Evolutionary conservation across 2,329 filamentous ascomycete genomes (phyloP).

Genomic region (Talaromyces sp.): DNA sequence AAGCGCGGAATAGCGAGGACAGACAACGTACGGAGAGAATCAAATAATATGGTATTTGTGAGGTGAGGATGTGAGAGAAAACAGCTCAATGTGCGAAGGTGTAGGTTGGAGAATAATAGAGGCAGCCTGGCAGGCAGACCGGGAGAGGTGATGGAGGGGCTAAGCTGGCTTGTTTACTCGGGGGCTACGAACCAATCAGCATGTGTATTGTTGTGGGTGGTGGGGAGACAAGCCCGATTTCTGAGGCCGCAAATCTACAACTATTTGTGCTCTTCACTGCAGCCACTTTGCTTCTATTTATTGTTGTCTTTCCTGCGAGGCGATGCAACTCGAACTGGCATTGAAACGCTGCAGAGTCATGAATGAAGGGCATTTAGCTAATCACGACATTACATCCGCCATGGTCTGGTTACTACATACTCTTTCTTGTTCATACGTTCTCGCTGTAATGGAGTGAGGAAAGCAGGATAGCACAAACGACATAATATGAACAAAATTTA

Average conservation of each 20-base stretch:
- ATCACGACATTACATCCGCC: too few relatives aligned
- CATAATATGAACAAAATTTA: too few relatives aligned
- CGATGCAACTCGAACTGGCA: too few relatives aligned
- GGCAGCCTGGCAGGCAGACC: constrained; percentile 1
- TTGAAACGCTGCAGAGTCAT: too few relatives aligned
- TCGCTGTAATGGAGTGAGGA: too few relatives aligned
- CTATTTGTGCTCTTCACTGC: background rate
- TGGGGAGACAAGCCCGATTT: background rate
- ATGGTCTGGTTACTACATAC: background rate
- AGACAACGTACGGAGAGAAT: background rate
- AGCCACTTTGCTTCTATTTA: background rate
- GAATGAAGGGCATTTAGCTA: too few relatives aligned
- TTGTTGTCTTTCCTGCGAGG: background rate
- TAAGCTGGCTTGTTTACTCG: constrained; percentile 8
- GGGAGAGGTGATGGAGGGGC: constrained; percentile 8
- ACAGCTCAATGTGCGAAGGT: background rate
- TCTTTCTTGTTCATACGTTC: too few relatives aligned
- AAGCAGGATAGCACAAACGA: too few relatives aligned
- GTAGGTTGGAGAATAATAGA: constrained; percentile 6
- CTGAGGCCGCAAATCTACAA: background rate
- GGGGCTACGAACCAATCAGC: background rate
- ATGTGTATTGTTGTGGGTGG: background rate
- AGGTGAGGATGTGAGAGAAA: background rate
- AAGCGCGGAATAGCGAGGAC: background rate
- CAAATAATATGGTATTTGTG: background rate